phyloP scores from a whole-genome alignment of 441 rosid species.

The Brassica balearica region DNA sequence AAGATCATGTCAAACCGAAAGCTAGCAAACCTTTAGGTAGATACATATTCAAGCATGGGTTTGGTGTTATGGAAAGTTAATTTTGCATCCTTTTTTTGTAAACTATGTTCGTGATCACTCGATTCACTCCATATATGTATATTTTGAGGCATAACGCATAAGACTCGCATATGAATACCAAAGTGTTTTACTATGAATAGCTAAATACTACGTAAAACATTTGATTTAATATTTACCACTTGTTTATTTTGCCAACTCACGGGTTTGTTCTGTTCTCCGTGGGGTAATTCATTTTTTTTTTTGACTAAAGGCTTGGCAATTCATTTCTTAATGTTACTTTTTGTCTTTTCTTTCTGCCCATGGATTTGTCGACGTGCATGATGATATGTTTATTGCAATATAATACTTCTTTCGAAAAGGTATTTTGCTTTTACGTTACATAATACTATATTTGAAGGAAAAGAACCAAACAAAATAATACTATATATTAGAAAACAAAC shows the following conservation, averaged over 20 bases:
- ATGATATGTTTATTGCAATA: neutral
- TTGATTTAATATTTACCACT: constrained; percentile 8
- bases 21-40: constrained; percentile 31
- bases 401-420: neutral
- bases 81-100: neutral
- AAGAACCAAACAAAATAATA: neutral
- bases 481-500: neutral
- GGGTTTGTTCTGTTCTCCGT: constrained; percentile 36
- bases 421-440: neutral
- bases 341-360: constrained; percentile 1
- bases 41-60: constrained; percentile 26
- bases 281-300: constrained; percentile 14
- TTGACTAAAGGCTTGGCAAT: neutral
- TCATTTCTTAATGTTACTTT: neutral
- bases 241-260: constrained; percentile 37
- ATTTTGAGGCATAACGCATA: neutral
- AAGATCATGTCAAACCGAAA: constrained; percentile 19
- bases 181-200: neutral
- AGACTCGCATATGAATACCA: neutral
- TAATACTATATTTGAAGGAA: neutral
- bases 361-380: constrained; percentile 5
- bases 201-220: neutral
- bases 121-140: neutral
- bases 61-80: constrained; percentile 15
- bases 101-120: constrained; percentile 3